phyloP scores from a whole-genome alignment of 73 alveolate genomes.

The Paramecium tetraurelia region DNA sequence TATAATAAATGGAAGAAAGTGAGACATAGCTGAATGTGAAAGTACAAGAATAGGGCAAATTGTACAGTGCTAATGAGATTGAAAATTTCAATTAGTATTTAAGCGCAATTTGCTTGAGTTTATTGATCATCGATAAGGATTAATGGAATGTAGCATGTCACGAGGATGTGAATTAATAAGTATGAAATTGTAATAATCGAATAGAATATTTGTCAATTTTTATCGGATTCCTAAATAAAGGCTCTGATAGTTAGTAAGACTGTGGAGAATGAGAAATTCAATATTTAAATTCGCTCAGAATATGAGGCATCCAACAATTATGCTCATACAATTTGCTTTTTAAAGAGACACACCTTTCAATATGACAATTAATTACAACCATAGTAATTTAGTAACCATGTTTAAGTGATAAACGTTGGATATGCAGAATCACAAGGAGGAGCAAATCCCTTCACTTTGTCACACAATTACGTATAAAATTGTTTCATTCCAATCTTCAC shows the following conservation, averaged over 20 bases:
- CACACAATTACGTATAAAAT: slow-evolving; percentile 74
- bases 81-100: slow-evolving; percentile 29
- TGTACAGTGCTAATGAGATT: neutral
- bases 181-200: neutral
- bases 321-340: slow-evolving; percentile 39
- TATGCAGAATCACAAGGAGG: slow-evolving; percentile 71
- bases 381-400: neutral
- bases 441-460: slow-evolving; percentile 70
- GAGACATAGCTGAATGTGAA: neutral
- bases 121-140: neutral
- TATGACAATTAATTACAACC: neutral
- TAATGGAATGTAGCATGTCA: slow-evolving; percentile 34
- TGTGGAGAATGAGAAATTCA: neutral
- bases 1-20: neutral
- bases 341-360: slow-evolving; percentile 29
- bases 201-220: neutral
- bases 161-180: slow-evolving; percentile 27
- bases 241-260: neutral
- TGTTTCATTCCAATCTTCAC: slow-evolving; percentile 77
- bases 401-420: slow-evolving; percentile 78
- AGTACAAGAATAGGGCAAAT: neutral
- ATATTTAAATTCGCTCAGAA: slow-evolving; percentile 4
- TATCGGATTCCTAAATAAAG: slow-evolving; percentile 6
- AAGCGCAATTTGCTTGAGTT: slow-evolving; percentile 1
- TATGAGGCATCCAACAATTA: slow-evolving; percentile 16